Conservation (phyloP, 768 basidiomycete genomes). For the Peribolospora baueri region DNA sequence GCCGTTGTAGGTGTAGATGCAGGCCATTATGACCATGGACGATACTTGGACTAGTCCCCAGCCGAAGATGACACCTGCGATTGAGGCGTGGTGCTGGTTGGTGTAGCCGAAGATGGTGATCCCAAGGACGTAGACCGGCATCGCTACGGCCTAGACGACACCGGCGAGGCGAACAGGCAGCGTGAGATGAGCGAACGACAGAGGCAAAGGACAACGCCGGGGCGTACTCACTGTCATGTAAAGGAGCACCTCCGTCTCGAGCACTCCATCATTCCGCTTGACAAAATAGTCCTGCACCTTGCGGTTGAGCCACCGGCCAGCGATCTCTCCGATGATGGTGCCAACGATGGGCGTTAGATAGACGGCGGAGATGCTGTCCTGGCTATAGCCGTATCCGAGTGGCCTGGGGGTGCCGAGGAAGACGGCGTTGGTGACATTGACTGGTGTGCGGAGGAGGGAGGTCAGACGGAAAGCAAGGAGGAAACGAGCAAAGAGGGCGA, state of each 20-base stretch:
- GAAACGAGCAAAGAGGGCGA: conserved; percentile 42
- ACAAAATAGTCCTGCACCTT: conserved; percentile 21
- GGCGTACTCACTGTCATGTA: conserved; percentile 20
- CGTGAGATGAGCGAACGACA: conserved; percentile 24
- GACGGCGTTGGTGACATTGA: conserved; percentile 38
- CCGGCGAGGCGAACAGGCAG: conserved; percentile 35
- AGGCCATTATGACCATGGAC: conserved; percentile 33
- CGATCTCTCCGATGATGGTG: conserved; percentile 30
- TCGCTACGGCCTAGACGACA: conserved; percentile 33
- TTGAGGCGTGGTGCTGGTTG: conserved; percentile 8
- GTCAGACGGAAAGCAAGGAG: conserved; percentile 20
- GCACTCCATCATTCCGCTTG: conserved; percentile 31
- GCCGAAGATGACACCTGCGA: conserved; percentile 31
- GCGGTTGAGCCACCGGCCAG: conserved; percentile 33
- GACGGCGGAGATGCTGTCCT: conserved; percentile 1
- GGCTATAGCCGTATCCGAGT: conserved; percentile 23
- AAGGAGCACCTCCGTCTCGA: conserved; percentile 36
- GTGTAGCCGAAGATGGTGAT: background rate
- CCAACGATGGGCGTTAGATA: conserved; percentile 22
- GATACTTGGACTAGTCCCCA: conserved; percentile 37
- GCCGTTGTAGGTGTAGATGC: conserved; percentile 27
- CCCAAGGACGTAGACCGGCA: conserved; percentile 16
- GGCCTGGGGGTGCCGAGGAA: conserved; percentile 36
- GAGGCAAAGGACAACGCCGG: conserved; percentile 38
- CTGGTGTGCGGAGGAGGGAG: background rate